Evolutionary conservation across 1,139 yeast species (phyloP).

Genomic region (Spencermartinsiella ligniputridi): DNA sequence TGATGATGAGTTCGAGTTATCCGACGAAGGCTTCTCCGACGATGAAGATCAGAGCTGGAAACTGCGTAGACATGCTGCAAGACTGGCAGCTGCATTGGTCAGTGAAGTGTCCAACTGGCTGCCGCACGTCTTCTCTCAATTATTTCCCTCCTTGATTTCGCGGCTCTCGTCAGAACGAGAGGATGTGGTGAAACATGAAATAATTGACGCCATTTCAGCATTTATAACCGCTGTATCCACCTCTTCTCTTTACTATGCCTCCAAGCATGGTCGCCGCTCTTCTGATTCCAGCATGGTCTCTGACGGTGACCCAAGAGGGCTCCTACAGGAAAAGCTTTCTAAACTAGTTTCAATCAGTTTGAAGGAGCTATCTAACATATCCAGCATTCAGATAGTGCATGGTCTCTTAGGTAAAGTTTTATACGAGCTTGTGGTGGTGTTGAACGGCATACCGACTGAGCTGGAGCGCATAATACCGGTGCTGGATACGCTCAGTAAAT

Average conservation of each 20-base stretch:
- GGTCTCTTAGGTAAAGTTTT: conserved; percentile 16
- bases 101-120: conserved; percentile 32
- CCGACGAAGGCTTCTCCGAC: conserved; percentile 42
- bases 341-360: conserved; percentile 22
- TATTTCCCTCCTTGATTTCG: conserved; percentile 29
- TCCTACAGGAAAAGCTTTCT: conserved; percentile 16
- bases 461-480: conserved; percentile 8
- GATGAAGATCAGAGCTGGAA: conserved; percentile 70
- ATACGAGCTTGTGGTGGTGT: conserved; percentile 14
- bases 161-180: conserved; percentile 36
- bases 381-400: conserved; percentile 18
- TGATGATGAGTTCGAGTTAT: conserved; percentile 44
- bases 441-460: conserved; percentile 14
- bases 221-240: conserved; percentile 30
- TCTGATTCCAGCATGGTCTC: conserved; percentile 34
- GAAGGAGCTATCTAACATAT: conserved; percentile 13
- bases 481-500: conserved; percentile 9
- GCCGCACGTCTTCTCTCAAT: conserved; percentile 22
- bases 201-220: conserved; percentile 29
- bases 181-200: conserved; percentile 37
- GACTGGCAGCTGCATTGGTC: conserved; percentile 42
- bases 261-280: conserved; percentile 28
- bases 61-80: conserved; percentile 53
- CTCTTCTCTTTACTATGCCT: conserved; percentile 24
- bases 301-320: conserved; percentile 26